A percentile compares a stretch with the other conserved stretches of the same genome.
Conservation (phyloP, 164 flowering plant species). For the Nelumbo lutea region DNA sequence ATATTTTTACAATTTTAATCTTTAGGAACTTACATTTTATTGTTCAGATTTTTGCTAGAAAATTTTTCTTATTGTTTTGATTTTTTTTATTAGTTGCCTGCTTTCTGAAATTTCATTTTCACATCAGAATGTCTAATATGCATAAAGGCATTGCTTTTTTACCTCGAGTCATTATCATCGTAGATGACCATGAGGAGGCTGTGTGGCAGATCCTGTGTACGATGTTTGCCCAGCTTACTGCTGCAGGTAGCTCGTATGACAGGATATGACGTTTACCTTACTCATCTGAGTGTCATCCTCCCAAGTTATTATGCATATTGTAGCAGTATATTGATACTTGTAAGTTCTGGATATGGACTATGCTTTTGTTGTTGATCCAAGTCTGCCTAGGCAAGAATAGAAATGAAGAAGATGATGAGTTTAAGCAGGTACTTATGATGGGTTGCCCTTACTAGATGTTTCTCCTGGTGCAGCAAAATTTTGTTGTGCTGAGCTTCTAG, state of each 20-base stretch:
- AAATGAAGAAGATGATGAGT: conserved; percentile 51
- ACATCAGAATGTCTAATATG: too few species aligned
- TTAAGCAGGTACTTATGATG: conserved; percentile 68
- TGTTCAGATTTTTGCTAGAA: too few species aligned
- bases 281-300: conserved; percentile 24
- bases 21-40: too few species aligned
- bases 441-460: conserved; percentile 35
- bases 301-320: neutral
- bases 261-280: conserved; percentile 27
- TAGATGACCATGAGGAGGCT: conserved; percentile 20
- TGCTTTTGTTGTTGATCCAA: neutral
- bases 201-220: conserved; percentile 13
- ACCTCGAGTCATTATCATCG: neutral
- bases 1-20: too few species aligned
- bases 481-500: conserved; percentile 45
- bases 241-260: conserved; percentile 20
- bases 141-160: too few species aligned
- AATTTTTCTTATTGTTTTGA: too few species aligned
- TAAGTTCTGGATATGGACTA: neutral
- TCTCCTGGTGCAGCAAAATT: conserved; percentile 50
- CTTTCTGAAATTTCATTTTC: too few species aligned
- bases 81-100: too few species aligned
- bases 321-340: neutral
- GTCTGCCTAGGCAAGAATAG: conserved; percentile 16
- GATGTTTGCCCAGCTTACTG: conserved; percentile 21